These are phyloP conservation scores for Termitomyces sp. DNA, from an alignment of 768 basidiomycete species.

Conservation along the genomic window DNA sequence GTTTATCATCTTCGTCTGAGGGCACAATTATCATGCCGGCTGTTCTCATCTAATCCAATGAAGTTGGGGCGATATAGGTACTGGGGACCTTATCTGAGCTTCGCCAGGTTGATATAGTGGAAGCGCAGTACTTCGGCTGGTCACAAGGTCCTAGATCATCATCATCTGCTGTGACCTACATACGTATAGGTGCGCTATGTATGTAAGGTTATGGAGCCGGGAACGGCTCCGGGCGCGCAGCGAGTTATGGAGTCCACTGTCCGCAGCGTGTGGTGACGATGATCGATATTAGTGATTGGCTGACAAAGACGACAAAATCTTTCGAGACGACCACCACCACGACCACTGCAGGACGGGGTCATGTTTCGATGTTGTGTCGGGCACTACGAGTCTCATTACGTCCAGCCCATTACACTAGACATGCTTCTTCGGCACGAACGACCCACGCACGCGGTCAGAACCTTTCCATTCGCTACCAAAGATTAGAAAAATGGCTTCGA, in stretches of 20 bases:
- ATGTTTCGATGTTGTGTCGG: conserved; percentile 21
- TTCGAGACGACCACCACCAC: conserved; percentile 2
- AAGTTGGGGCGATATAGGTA: background rate
- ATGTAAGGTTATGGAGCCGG: background rate
- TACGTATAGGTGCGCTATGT: background rate
- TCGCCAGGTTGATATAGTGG: conserved; percentile 1
- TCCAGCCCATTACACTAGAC: conserved; percentile 6
- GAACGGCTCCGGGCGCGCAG: background rate
- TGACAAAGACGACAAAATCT: conserved; percentile 10
- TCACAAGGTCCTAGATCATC: conserved; percentile 11
- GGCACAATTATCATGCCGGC: conserved; percentile 10
- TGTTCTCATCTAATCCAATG: conserved; percentile 2
- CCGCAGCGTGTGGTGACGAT: background rate
- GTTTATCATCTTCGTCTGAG: conserved; percentile 12
- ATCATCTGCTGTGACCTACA: background rate
- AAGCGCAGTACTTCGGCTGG: conserved; percentile 8
- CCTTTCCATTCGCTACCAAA: conserved; percentile 52
- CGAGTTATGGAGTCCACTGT: background rate
- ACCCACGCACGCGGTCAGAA: conserved; percentile 52
- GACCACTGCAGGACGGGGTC: conserved; percentile 9
- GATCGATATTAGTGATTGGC: background rate
- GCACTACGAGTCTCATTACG: conserved; percentile 10
- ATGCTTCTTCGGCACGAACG: conserved; percentile 17
- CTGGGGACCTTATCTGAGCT: conserved; percentile 1
- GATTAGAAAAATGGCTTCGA: conserved; percentile 54